Evolutionary conservation across 2,329 filamentous ascomycete species (phyloP), one percentile per base, ranked within the genome.

Genomic region (Colletotrichum orchidophilum): DNA sequence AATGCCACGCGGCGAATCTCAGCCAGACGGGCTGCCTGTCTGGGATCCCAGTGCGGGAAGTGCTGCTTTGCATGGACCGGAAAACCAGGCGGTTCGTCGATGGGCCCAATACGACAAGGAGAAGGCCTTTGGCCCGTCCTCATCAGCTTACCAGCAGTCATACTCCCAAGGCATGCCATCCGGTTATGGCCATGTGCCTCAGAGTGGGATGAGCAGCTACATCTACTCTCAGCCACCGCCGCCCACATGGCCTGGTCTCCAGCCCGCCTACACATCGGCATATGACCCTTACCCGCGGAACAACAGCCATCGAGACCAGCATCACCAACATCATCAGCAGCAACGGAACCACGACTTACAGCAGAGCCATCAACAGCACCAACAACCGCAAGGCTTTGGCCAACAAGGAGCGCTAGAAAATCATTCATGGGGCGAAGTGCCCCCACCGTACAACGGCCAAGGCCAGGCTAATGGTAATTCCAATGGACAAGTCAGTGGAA

Each of bases 1-100:
- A 3, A 85, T 83, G 31, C 90, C 93, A 1, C 82, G 80, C 24
- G 91, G 89, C n/a, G 89, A 92, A 72, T 86, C 90, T 33, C 84
- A 90, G 70, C 83, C 85, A 1, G 87, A 87, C 53, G 90, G 89
- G 2, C 81, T 92, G 15, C 88, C 90, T 0, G 80, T 91, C 3
- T 93, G 90, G 90, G 86, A 88, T 73, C 83, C 85, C 0, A 77
- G 78, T 52, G 79, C 77, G 4, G 76, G 78, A 7, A 77, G 77
- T 3, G 75, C 75, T 1, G 75, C 76, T 0, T 82, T 82, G 63
- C 69, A 75, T 6, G 80, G 80, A 1, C 80, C 82, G 0, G 79
- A 83, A 27, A 81, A 83, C 73, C 80, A 82, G n/a, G 72, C 76
- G 9, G 74, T 76, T 4, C 74, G 72, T 46, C 77, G 75, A 62